Percentiles rank a stretch among this genome's conserved stretches.
phyloP scores from a whole-genome alignment of 1,139 yeast species.

The Lizanozyma gosingica region DNA sequence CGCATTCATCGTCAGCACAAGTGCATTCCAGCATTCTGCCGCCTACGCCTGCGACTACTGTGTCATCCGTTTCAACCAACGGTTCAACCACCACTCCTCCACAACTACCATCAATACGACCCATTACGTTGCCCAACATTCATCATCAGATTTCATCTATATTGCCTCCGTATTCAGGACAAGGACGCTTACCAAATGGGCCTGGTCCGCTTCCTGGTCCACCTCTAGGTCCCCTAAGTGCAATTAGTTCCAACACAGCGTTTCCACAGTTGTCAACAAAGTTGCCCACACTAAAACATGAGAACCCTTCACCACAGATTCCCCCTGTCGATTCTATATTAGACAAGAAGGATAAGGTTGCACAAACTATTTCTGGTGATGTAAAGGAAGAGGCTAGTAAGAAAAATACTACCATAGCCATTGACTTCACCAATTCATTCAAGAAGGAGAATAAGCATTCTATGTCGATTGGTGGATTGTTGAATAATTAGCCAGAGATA shows the following conservation, averaged over 20 bases:
- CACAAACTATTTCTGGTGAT: no score
- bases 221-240: constrained; percentile 13
- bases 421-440: constrained; percentile 23
- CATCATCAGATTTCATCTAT: constrained; percentile 11
- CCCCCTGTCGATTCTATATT: no score
- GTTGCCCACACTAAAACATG: no score
- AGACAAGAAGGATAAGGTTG: no score
- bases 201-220: constrained; percentile 42
- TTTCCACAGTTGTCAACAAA: no score
- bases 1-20: no score
- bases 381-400: neutral
- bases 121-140: constrained; percentile 1
- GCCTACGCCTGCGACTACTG: constrained; percentile 2
- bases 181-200: constrained; percentile 35
- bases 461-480: constrained; percentile 29
- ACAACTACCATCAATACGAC: constrained; percentile 2
- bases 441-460: constrained; percentile 3
- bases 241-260: constrained; percentile 2
- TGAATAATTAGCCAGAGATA: constrained; percentile 15
- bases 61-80: neutral
- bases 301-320: no score
- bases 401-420: constrained; percentile 14
- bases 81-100: constrained; percentile 3
- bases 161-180: constrained; percentile 30
- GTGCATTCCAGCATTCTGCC: no score